Evolutionary conservation across 2,329 filamentous ascomycete genomes (phyloP), one percentile per base, ranked within the genome.

Genomic region (Dactylellina parvicollis): DNA sequence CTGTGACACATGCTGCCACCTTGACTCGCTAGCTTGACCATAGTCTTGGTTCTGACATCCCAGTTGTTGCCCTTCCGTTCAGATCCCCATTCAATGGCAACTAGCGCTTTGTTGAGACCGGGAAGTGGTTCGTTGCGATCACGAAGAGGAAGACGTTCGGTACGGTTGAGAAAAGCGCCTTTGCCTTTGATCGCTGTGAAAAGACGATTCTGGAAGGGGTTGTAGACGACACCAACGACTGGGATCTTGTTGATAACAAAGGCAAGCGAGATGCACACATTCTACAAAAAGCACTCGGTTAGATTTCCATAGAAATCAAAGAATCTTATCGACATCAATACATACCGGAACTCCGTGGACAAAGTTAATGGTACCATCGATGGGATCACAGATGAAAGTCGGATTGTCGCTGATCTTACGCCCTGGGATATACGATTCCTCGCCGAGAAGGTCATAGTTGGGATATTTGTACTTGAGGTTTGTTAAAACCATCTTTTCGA

Each of bases 301-400:
- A 74, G 47, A 18, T 44, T 47, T 56, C 46, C 49, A 16, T 14
- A 47, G 9, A 47, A n/a, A 20, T 40, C 5, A 9, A 38, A n/a
- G 38, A 9, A n/a, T n/a, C 5, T 3, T 67, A n/a, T 47, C 8
- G 44, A 18, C 49, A 44, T 34, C 20, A 12, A 26, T 56, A 67
- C 70, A 26, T 64, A 74, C 70, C 4, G 70, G 70, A 59, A 74
- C 70, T 12, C 70, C 70, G 34, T 74, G 70, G 24, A 74, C 70
- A 38, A 74, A 74, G 47, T 73, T 74, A 42, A 74, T 74, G 7
- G 70, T 74, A 10, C 90, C 91, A 81, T 94, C 91, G 77, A 94
- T 92, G 46, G 91, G 91, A 79, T 94, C 91, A 76, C 91, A 88
- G 78, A 93, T 86, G 81, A 93, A 93, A 44, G 91, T 94, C 1